phyloP scores from a whole-genome alignment of 306 rosid species.

The Glycine soja region DNA sequence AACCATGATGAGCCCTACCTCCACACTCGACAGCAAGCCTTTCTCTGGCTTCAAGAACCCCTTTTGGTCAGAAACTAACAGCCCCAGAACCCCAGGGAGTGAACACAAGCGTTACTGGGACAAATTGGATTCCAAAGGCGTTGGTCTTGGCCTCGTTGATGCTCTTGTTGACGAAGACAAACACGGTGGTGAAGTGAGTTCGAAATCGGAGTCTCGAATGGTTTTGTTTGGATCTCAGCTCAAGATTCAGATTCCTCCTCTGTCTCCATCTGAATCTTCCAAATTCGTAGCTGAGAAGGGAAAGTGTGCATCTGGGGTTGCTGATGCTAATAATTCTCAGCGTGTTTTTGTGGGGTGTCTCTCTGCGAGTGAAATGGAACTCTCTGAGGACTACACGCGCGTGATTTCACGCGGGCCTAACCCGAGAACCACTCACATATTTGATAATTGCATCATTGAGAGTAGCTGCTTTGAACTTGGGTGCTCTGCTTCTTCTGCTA shows the following conservation, averaged over 20 bases:
- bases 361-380: constrained; percentile 79
- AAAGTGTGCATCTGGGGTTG: constrained; percentile 47
- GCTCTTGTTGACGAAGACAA: constrained; percentile 64
- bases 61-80: constrained; percentile 65
- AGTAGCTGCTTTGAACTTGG: constrained; percentile 61
- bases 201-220: constrained; percentile 58
- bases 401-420: constrained; percentile 81
- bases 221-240: constrained; percentile 87
- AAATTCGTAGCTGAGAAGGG: constrained; percentile 44
- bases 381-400: constrained; percentile 89
- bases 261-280: constrained; percentile 49
- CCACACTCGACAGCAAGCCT: constrained; percentile 75
- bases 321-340: constrained; percentile 33
- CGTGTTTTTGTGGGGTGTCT: constrained; percentile 59
- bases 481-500: constrained; percentile 43
- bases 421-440: constrained; percentile 83
- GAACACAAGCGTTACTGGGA: constrained; percentile 69
- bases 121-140: constrained; percentile 63
- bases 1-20: constrained; percentile 76
- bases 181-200: constrained; percentile 41
- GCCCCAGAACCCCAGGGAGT: constrained; percentile 54
- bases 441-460: constrained; percentile 72
- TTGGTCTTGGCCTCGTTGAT: constrained; percentile 86
- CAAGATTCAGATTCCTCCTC: constrained; percentile 73
- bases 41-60: constrained; percentile 64